These are phyloP conservation scores for Gastrolobium bilobum DNA, from an alignment of 306 rosid genomes.

Conservation along the genomic window DNA sequence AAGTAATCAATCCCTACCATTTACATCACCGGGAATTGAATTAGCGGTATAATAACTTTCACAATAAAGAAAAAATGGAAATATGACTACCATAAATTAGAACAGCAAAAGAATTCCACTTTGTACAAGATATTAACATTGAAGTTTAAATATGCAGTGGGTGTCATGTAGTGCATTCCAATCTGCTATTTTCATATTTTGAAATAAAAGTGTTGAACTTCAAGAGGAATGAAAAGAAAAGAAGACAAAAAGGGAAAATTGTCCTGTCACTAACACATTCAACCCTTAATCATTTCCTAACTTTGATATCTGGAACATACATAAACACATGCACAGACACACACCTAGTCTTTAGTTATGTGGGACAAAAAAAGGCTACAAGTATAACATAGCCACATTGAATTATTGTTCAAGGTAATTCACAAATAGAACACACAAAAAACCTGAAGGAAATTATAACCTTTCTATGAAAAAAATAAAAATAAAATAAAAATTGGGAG, in stretches of 20 bases:
- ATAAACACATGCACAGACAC: neutral
- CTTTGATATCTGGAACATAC: neutral
- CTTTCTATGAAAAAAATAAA: neutral
- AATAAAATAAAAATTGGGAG: neutral
- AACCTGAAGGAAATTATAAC: constrained; percentile 15
- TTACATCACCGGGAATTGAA: constrained; percentile 42
- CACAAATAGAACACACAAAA: constrained; percentile 2
- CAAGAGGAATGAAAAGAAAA: neutral
- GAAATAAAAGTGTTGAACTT: neutral
- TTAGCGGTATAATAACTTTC: constrained; percentile 10
- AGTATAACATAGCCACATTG: neutral
- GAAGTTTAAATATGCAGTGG: constrained; percentile 4
- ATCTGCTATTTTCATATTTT: neutral
- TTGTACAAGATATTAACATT: neutral
- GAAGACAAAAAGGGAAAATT: neutral
- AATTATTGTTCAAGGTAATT: neutral
- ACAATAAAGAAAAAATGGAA: neutral
- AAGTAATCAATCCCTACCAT: constrained; percentile 63
- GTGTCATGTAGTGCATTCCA: constrained; percentile 2
- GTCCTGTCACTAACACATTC: constrained; percentile 3
- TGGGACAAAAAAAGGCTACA: neutral
- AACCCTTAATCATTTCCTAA: neutral
- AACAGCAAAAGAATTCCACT: constrained; percentile 35
- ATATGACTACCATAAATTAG: constrained; percentile 31
- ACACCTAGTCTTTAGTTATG: neutral